These are phyloP conservation scores for Karstenula rhodostoma DNA, from an alignment of 2,329 filamentous ascomycete species.

Conservation along the genomic window DNA sequence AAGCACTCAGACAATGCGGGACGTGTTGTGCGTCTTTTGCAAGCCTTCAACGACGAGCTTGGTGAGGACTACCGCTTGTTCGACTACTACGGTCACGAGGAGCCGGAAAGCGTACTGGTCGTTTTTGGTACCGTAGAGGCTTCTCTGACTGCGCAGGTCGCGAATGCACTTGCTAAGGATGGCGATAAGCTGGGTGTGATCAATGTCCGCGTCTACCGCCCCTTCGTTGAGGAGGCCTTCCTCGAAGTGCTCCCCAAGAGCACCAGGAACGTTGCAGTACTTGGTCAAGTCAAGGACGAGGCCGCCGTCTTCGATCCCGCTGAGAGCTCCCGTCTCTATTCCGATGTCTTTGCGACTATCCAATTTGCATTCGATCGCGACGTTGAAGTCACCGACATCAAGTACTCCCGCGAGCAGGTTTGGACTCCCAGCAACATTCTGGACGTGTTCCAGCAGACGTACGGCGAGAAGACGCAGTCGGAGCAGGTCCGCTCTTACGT, in stretches of 20 bases:
- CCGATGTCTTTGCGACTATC: constrained; percentile 87
- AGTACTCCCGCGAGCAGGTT: constrained; percentile 79
- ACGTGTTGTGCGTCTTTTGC: constrained; percentile 74
- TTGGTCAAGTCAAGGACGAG: constrained; percentile 85
- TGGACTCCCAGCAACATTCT: constrained; percentile 67
- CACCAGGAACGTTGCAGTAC: constrained; percentile 78
- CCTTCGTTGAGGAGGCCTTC: constrained; percentile 95
- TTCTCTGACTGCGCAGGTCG: constrained; percentile 83
- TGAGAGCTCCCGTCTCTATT: constrained; percentile 84
- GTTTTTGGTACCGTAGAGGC: constrained; percentile 93
- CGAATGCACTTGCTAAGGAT: constrained; percentile 73
- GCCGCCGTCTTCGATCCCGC: constrained; percentile 76
- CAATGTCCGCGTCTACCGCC: constrained; percentile 91
- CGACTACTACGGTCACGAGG: constrained; percentile 87
- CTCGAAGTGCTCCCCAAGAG: constrained; percentile 80
- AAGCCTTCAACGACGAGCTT: constrained; percentile 85
- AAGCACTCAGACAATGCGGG: constrained; percentile 75
- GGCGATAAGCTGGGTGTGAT: constrained; percentile 85
- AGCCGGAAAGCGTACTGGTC: constrained; percentile 83
- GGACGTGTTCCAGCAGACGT: constrained; percentile 57
- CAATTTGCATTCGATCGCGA: constrained; percentile 68
- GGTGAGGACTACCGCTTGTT: constrained; percentile 93
- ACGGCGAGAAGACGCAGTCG: constrained; percentile 51
- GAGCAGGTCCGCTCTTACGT: constrained; percentile 55
- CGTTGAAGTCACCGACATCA: constrained; percentile 80